Conservation (phyloP, 2,329 filamentous ascomycete species). For the Hymenoscyphus albidus region DNA sequence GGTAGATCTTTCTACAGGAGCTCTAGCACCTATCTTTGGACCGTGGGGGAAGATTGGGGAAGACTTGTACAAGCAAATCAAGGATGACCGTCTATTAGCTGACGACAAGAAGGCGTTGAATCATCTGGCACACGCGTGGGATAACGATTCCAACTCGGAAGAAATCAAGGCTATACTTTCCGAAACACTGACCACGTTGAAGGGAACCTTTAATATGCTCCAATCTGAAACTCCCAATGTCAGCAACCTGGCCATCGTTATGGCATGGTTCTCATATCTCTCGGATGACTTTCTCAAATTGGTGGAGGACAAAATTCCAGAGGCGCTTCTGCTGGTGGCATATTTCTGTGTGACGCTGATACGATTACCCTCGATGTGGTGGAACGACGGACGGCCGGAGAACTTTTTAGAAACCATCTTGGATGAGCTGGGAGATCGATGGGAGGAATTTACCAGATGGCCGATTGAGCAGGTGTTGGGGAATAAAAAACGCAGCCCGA, state of each 20-base stretch:
- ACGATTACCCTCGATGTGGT: conserved; percentile 38
- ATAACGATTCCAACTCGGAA: conserved; percentile 9
- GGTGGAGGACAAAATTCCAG: conserved; percentile 36
- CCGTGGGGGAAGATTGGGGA: conserved; percentile 18
- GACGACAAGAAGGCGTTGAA: conserved; percentile 22
- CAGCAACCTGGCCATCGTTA: conserved; percentile 22
- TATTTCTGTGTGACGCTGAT: conserved; percentile 40
- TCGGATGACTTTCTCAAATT: conserved; percentile 33
- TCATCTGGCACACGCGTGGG: conserved; percentile 20
- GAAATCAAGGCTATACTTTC: conserved; percentile 17
- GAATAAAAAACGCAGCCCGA: background rate
- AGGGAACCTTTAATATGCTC: conserved; percentile 22
- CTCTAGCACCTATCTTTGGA: conserved; percentile 25
- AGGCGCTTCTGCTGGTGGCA: conserved; percentile 38
- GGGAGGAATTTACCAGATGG: conserved; percentile 29
- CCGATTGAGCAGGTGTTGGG: conserved; percentile 23
- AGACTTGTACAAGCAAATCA: background rate
- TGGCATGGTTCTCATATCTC: conserved; percentile 39
- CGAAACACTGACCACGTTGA: conserved; percentile 14
- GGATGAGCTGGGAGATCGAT: conserved; percentile 22
- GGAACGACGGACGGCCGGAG: conserved; percentile 41
- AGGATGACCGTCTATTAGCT: conserved; percentile 14
- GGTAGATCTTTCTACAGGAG: conserved; percentile 23
- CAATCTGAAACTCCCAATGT: conserved; percentile 25
- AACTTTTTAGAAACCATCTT: conserved; percentile 38